Base-by-base conservation (phyloP, 2,329 filamentous ascomycete genomes). In the Paraphoma chrysanthemicola region DNA sequence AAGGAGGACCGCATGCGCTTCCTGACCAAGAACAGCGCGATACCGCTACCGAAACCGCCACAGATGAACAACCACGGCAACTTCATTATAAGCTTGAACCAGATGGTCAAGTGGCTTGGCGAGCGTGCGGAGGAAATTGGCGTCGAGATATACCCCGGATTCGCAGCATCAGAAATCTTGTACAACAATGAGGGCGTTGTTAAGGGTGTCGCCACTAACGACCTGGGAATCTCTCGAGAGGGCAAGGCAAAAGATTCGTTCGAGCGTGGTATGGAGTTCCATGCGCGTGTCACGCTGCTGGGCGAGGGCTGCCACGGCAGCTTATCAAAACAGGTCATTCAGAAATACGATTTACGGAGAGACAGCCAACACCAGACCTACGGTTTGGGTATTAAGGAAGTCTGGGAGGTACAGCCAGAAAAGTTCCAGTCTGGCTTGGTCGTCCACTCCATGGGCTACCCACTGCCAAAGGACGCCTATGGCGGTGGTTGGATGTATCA, bases 401-500 rank as follows among this genome's bases (percentile, higher is more conserved):
- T 99, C 0, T 99, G 95, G 95, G 95, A 99, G 78, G 85, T 99
- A 31, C 87, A 93, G 68, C 93, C 95, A 0, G 92, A 91, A 68
- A 98, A 96, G 79, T 98, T 97, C 79, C 84, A 90, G 59, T 90
- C 90, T 72, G 95, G 95, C 51, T 83, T 94, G 65, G 86, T 98
- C 44, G 86, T 89, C 4, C 95, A 99, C 80, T 91, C 92, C 4
- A 87, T 99, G 88, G 95, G 95, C 17, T 98, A 96, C 72, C 95
- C 95, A 17, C 80, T 99, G 44, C 87, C 92, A 14, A 87, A 84
- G 67, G 90, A 98, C 73, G 95, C 93, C 8, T 99, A 99, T 74
- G 95, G 95, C 65, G 95, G 95, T 64, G 93, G 91, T n/a, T 99
- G 93, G 89, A 93, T 99, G 91, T 99, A 99, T 74, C 95, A 99